Evolutionary conservation across 352 stramenopile species (phyloP), one percentile per base, ranked within the genome.

Genomic region (Thalassiosira ordinaria): DNA sequence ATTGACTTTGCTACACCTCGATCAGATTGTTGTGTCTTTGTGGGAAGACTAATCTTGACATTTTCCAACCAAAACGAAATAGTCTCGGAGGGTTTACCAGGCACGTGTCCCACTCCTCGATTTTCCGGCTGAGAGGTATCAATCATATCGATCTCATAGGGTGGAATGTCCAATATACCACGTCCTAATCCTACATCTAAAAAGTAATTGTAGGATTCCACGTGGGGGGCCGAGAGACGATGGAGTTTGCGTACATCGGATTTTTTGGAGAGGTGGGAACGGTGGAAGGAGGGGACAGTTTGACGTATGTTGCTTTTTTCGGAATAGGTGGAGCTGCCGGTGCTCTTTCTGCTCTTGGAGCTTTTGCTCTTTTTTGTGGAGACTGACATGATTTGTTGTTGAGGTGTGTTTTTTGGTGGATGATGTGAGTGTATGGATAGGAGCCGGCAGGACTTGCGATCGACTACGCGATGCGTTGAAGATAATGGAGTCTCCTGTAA

Each of bases 151-250:
- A 99, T 83, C 60, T 98, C 95, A 51, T 96, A 86, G 27, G 95
- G 94, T 35, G 83, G 79, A 51, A 99, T 94, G 84, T 98, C 95
- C 31, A 93, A 89, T 22, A 99, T 93, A 2, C 96, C 97, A 31
- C 97, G 83, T 47, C 94, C 70, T 18, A 99, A 86, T n/a, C 97
- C 97, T 41, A 98, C 91, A 18, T 97, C 96, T 3, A 99, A 84
- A 74, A 99, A 98, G 74, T 97, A 99, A 86, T 99, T 97, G 90
- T 99, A 99, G 57, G 95, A 98, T 64, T 99, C 96, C 46, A 99
- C 90, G 85, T 99, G 97, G n/a, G 97, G 97, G 56, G 91, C 89
- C 49, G 98, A 96, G 46, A 99, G 92, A 9, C 33, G 55, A n/a
- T 84, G 77, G 11, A 91, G 74, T 29, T 81, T 84, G 53, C 87